Evolutionary conservation across 768 basidiomycete genomes (phyloP), one percentile per base, ranked within the genome.

Genomic region (Sutorius australiensis): DNA sequence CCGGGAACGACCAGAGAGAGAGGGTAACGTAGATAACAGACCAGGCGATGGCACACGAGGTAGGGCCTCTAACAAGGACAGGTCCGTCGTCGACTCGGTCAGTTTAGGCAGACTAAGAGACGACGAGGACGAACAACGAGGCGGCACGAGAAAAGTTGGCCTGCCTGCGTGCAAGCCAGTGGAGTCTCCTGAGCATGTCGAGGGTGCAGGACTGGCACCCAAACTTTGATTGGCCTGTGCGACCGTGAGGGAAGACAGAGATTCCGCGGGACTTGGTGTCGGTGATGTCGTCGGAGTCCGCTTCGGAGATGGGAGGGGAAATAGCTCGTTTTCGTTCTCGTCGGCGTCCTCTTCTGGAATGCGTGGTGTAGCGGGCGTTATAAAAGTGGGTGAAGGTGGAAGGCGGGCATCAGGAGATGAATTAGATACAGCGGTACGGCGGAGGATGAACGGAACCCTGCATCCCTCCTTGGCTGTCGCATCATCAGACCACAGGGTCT

Each of bases 251-350:
- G 65, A 71, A 2, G 65, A 71, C 7, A 53, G 10, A 2, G 72
- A 73, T n/a, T 61, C 65, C 2, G 53, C 50, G 1, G 72, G 65
- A 24, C 69, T 79, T 0, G 71, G 65, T 2, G 58, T 45, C 0
- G 75, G 75, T 1, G 77, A 78, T 2, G 62, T 55, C n/a, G 61
- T 69, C 1, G 83, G 83, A 0, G 79, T 75, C 9, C 83, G 77
- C 40, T 77, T 72, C 7, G 83, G 82, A 2, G 81, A 80, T 9
- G 83, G 84, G 19, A 85, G 72, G 1, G 80, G 80, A 62, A 82
- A 84, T 1, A 84, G 62, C 49, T 80, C 77, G 12, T 75, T 73
- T 55, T 83, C 81, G 47, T 81, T 77, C 31, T 82, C 82, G 60
- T 82, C 81, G 0, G 45, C 59, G 0, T 56, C 66, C 46, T 73